These are phyloP conservation scores for Ensete ventricosum DNA, from an alignment of 176 grass and related monocot species.

Conservation along the genomic window DNA sequence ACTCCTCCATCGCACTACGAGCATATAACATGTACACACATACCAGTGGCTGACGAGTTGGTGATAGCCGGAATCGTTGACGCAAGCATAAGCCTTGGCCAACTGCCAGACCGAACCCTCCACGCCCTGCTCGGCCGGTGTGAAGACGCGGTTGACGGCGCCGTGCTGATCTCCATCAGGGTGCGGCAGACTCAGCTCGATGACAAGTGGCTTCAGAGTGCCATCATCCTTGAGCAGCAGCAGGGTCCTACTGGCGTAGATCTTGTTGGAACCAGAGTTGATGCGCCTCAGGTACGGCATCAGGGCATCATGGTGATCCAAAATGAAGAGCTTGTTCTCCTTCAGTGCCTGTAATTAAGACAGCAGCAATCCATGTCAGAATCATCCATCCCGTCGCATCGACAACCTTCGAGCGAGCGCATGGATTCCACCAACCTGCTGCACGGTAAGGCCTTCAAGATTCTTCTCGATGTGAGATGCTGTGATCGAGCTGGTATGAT, in stretches of 20 bases:
- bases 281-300: constrained; percentile 62
- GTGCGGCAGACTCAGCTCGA: constrained; percentile 67
- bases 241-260: constrained; percentile 65
- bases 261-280: constrained; percentile 53
- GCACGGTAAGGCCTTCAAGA: constrained; percentile 50
- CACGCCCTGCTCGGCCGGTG: constrained; percentile 35
- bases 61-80: constrained; percentile 88
- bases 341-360: constrained; percentile 41
- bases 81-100: constrained; percentile 79
- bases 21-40: no score
- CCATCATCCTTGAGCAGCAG: constrained; percentile 59
- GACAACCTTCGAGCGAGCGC: neutral
- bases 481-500: constrained; percentile 75
- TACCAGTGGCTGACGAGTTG: constrained; percentile 94
- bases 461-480: constrained; percentile 50
- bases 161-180: constrained; percentile 33
- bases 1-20: no score
- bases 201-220: constrained; percentile 62
- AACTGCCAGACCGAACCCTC: constrained; percentile 58
- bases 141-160: constrained; percentile 46
- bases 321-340: constrained; percentile 60
- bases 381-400: neutral
- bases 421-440: constrained; percentile 31
- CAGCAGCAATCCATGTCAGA: neutral
- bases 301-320: constrained; percentile 83